Percentiles rank a stretch among this genome's conserved stretches.
These are phyloP conservation scores for Immersiella caudata DNA, from an alignment of 495 filamentous ascomycete species.

Conservation along the genomic window DNA sequence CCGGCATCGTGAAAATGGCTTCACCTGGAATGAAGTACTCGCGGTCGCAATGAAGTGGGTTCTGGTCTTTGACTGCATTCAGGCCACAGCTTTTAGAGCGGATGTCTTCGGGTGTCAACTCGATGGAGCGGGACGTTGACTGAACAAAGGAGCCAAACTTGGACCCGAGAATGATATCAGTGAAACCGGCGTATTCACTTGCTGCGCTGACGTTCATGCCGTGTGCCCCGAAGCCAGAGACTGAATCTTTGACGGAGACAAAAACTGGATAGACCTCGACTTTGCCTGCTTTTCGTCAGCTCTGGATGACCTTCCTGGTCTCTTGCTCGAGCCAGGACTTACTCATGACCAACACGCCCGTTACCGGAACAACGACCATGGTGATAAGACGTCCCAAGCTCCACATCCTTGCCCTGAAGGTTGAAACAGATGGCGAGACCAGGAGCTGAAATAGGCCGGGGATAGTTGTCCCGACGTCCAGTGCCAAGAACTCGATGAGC, in stretches of 20 bases:
- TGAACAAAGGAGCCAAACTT: conserved; percentile 4
- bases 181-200: conserved; percentile 17
- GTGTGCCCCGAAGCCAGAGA: background rate
- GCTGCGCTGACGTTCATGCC: conserved; percentile 9
- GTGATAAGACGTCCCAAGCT: background rate
- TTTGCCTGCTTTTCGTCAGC: background rate
- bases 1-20: conserved; percentile 10
- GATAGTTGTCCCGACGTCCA: conserved; percentile 6
- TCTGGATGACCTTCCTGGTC: background rate
- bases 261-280: background rate
- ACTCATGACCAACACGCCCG: conserved; percentile 22
- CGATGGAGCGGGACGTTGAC: background rate
- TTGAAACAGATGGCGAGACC: background rate
- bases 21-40: conserved; percentile 21
- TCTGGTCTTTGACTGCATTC: background rate
- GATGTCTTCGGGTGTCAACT: background rate
- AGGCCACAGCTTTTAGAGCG: background rate
- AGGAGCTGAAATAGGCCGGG: conserved; percentile 1
- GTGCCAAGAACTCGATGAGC: conserved; percentile 16
- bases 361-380: conserved; percentile 4
- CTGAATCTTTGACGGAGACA: background rate
- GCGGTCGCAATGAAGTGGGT: conserved; percentile 7
- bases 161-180: conserved; percentile 13
- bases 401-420: conserved; percentile 2
- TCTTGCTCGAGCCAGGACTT: background rate